Base-by-base conservation (phyloP, 441 rosid genomes). In the Pelargonium australe region DNA sequence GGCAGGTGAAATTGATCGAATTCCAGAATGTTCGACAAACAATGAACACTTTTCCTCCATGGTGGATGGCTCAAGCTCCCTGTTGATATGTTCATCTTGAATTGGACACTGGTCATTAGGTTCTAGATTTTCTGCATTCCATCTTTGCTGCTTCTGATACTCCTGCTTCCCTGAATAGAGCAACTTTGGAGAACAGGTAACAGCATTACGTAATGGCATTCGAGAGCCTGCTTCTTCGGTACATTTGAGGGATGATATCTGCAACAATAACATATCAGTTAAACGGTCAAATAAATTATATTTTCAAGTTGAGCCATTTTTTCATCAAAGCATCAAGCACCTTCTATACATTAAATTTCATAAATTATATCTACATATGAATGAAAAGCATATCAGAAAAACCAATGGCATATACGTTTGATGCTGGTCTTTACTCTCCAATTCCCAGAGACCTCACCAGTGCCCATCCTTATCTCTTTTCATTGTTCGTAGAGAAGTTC, bases 71-170 rank as follows among this genome's bases (percentile, higher is more conserved):
- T 64, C 78, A 73, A 62, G 77, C 73, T 70, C 73, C 69, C 62
- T 19, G 34, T 25, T 62, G 64, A 64, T 44, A 40, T 75, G 65
- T 49, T 66, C 76, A 73, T 73, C 77, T 72, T 64, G 69, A 72
- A 76, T 79, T 5, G 87, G 87, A 75, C 87, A 88, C 41, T 82
- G 89, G 58, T 80, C 83, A 65, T 66, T 68, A 16, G 70, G 53
- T n/a, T 76, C 73, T 25, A 63, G 34, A 65, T 60, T 72, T 72
- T 82, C 82, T 63, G 72, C 73, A 37, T 45, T 31, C 79, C 70
- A 69, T 67, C 43, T 72, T 47, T 67, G 79, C 82, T 68, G 85
- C 64, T 66, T 74, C 43, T 16, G 66, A 74, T 77, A 72, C 64
- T 78, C 79, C 2, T 75, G 37, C 37, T 34, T 34, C 37, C 37